A percentile compares a stretch with the other conserved stretches of the same genome.
Conservation (phyloP, 1,284 basidiomycete species). For the Trichosporon faecale region DNA sequence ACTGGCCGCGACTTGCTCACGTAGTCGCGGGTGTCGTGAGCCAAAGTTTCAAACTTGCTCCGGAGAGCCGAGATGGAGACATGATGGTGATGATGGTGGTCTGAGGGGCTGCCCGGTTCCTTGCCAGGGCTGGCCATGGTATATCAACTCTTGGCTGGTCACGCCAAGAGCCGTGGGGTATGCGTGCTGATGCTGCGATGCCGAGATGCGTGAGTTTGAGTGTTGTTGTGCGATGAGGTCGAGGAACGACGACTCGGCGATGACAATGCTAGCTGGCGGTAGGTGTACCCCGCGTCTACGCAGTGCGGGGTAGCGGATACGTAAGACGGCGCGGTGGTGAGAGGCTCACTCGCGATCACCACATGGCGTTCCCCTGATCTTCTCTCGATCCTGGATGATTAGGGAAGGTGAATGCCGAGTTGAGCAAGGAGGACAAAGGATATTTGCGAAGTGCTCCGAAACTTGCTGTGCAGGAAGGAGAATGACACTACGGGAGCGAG, state of each 20-base stretch:
- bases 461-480: neutral
- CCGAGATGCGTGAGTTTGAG: neutral
- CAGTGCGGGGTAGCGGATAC: slow-evolving; percentile 3
- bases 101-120: neutral
- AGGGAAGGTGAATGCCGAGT: neutral
- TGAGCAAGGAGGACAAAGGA: neutral
- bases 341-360: neutral
- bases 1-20: neutral
- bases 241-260: neutral
- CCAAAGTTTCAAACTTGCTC: slow-evolving; percentile 41
- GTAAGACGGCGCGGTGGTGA: neutral
- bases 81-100: slow-evolving; percentile 15
- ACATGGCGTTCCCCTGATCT: neutral
- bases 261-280: neutral
- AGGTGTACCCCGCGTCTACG: neutral
- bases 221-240: neutral
- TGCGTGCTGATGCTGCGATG: neutral
- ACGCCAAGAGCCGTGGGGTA: neutral
- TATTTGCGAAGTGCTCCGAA: neutral
- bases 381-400: neutral
- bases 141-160: neutral
- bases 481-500: neutral
- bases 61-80: slow-evolving; percentile 40
- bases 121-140: neutral
- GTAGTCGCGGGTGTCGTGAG: slow-evolving; percentile 17